phyloP scores from a whole-genome alignment of 2,329 filamentous ascomycete genomes.

The Colletotrichum acutatum region DNA sequence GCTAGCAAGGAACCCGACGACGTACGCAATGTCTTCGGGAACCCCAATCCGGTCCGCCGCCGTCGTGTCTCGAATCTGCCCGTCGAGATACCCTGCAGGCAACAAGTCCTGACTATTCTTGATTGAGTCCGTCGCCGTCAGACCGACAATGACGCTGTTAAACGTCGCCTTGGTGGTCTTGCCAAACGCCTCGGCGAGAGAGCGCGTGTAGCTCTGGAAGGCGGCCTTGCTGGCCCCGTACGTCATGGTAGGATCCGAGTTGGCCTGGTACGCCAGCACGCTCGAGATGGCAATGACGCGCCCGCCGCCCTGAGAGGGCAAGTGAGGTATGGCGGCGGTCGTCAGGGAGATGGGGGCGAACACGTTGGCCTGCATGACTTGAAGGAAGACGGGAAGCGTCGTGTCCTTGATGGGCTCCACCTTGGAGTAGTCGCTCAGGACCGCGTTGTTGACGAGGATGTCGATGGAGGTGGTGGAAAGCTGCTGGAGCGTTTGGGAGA shows the following conservation, averaged over 20 bases:
- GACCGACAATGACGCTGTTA: constrained; percentile 45
- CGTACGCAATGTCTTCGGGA: constrained; percentile 17
- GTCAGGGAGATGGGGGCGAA: constrained; percentile 42
- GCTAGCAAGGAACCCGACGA: constrained; percentile 25
- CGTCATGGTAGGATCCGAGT: constrained; percentile 16
- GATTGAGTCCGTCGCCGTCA: constrained; percentile 37
- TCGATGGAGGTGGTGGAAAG: constrained; percentile 10
- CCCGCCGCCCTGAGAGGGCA: constrained; percentile 39
- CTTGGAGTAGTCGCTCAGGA: not conserved
- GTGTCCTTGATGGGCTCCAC: constrained; percentile 1
- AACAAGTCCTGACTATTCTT: not conserved
- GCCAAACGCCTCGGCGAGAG: constrained; percentile 45
- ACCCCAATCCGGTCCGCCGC: not conserved
- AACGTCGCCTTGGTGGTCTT: constrained; percentile 41
- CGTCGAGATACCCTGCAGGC: too few species aligned
- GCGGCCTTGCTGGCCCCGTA: constrained; percentile 50
- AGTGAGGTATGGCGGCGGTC: constrained; percentile 42
- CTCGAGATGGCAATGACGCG: constrained; percentile 49
- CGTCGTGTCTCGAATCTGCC: not conserved
- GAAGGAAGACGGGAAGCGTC: not conserved
- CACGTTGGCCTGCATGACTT: constrained; percentile 22
- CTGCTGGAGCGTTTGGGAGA: not conserved
- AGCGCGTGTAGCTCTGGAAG: constrained; percentile 41
- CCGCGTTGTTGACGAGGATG: constrained; percentile 24
- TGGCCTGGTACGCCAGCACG: constrained; percentile 22